These are phyloP conservation scores for Kodamaea neixiangensis DNA, from an alignment of 805 yeast genomes.

Conservation along the genomic window DNA sequence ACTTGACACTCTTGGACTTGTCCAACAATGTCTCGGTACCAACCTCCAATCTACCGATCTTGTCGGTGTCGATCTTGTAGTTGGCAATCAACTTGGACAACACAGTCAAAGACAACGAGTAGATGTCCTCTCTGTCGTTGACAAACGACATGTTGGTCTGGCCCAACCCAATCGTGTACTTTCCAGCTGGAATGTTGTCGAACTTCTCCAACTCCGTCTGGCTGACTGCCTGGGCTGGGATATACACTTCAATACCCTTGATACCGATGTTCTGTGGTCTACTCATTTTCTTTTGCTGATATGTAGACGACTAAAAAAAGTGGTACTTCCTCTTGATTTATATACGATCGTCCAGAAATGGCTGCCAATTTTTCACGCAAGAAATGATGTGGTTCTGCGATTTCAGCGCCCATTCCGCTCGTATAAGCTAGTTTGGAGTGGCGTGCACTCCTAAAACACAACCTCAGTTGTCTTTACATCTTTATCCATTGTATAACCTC, in stretches of 20 bases:
- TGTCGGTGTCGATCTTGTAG: conserved; percentile 76
- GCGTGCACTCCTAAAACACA: too few species aligned
- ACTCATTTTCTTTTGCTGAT: conserved; percentile 22
- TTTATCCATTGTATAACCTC: too few species aligned
- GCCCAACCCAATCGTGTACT: conserved; percentile 97
- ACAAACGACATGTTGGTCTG: conserved; percentile 98
- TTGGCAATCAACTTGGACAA: conserved; percentile 73
- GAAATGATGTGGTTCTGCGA: too few species aligned
- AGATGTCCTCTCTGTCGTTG: conserved; percentile 95
- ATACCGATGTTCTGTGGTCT: conserved; percentile 89
- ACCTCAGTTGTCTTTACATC: too few species aligned
- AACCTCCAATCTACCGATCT: conserved; percentile 93
- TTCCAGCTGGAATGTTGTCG: conserved; percentile 89
- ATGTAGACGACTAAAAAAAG: background rate
- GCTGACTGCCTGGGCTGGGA: conserved; percentile 82
- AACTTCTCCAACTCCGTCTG: conserved; percentile 84
- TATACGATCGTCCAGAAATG: conserved; percentile 2
- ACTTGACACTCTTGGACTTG: conserved; percentile 94
- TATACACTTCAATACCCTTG: conserved; percentile 91
- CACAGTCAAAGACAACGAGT: conserved; percentile 92
- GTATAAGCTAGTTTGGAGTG: too few species aligned
- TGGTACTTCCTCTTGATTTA: background rate
- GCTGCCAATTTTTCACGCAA: conserved; percentile 4
- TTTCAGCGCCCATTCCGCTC: too few species aligned
- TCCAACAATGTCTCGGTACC: conserved; percentile 97